phyloP scores from a whole-genome alignment of 306 rosid species.

The Begonia masoniana region DNA sequence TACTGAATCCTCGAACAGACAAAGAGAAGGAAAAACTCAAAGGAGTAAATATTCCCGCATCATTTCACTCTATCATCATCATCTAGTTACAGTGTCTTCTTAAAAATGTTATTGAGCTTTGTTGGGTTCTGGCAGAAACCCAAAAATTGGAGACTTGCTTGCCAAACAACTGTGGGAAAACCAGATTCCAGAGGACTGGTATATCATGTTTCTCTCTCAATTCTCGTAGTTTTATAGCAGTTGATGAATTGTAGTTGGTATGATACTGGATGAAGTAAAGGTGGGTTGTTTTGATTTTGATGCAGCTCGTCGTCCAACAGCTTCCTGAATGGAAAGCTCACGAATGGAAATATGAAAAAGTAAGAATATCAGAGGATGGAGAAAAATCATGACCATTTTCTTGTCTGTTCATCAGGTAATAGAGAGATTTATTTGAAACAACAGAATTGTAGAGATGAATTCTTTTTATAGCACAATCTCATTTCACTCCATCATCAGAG shows the following conservation, averaged over 20 bases:
- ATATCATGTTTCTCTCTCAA: constrained; percentile 8
- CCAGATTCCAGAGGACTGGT: constrained; percentile 74
- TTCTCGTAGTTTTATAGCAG: neutral
- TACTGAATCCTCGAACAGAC: constrained; percentile 63
- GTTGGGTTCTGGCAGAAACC: constrained; percentile 50
- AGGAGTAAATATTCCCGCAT: constrained; percentile 28
- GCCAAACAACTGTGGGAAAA: constrained; percentile 73
- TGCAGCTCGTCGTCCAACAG: constrained; percentile 76
- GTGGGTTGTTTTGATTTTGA: constrained; percentile 6
- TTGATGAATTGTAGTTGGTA: neutral
- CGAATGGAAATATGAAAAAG: constrained; percentile 55
- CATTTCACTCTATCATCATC: neutral
- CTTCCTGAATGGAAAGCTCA: constrained; percentile 90
- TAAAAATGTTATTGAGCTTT: neutral
- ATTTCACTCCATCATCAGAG: too few relatives aligned
- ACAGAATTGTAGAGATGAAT: neutral
- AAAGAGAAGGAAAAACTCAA: constrained; percentile 64
- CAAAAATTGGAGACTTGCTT: constrained; percentile 92
- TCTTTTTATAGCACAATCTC: too few relatives aligned
- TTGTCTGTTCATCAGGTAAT: neutral
- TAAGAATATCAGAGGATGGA: constrained; percentile 10
- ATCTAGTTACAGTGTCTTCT: neutral
- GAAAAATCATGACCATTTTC: constrained; percentile 13
- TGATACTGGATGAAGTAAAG: neutral
- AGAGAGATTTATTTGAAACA: neutral